These are phyloP conservation scores for Macrolepiota fuliginosa DNA, from an alignment of 768 basidiomycete species.

Conservation along the genomic window DNA sequence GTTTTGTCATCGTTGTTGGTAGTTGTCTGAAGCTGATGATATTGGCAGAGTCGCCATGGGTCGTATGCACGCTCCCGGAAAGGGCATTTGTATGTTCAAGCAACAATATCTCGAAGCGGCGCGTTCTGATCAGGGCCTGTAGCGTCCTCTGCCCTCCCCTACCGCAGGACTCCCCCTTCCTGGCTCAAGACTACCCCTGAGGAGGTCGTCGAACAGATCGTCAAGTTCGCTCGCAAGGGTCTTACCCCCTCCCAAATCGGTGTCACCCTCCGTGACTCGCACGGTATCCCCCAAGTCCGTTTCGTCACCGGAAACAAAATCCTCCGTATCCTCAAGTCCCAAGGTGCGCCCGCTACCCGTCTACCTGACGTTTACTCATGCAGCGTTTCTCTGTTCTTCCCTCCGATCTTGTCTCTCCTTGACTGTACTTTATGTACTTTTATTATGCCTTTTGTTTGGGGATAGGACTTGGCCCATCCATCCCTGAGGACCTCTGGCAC, in stretches of 20 bases:
- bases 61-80: constrained; percentile 99
- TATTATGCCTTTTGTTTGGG: constrained; percentile 49
- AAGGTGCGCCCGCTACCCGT: constrained; percentile 55
- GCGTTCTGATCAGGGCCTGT: not conserved
- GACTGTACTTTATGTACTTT: constrained; percentile 15
- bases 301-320: constrained; percentile 99
- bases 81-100: constrained; percentile 89
- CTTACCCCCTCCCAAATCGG: constrained; percentile 97
- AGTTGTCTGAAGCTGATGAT: constrained; percentile 17
- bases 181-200: constrained; percentile 98
- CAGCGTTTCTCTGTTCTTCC: constrained; percentile 17
- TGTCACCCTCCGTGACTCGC: constrained; percentile 95
- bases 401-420: constrained; percentile 15
- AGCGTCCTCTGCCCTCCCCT: constrained; percentile 96
- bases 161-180: constrained; percentile 89
- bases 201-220: constrained; percentile 94
- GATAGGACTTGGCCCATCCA: constrained; percentile 92
- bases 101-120: constrained; percentile 8
- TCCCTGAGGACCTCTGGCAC: constrained; percentile 99
- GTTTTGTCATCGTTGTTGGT: constrained; percentile 11
- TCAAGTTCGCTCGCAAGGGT: constrained; percentile 97
- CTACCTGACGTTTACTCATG: constrained; percentile 22
- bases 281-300: constrained; percentile 97
- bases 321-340: constrained; percentile 93
- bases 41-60: constrained; percentile 61